Evolutionary conservation across 345 rosid genomes (phyloP), one percentile per base, ranked within the genome.

Genomic region (Eucalyptus sp.): DNA sequence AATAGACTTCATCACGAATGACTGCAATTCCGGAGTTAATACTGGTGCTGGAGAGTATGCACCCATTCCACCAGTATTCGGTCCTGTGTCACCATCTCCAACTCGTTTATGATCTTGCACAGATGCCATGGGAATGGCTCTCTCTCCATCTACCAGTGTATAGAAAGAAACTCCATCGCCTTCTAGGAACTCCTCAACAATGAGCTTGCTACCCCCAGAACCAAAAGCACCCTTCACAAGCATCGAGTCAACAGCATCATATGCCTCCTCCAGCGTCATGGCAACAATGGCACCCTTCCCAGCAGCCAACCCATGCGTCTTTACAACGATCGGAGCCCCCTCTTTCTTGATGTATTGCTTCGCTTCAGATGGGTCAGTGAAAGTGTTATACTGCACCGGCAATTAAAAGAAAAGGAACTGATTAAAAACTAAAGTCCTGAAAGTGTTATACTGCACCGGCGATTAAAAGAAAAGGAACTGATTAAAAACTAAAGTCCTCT

Each of bases 91-190:
- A 89, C 99, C 99, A 93, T 96, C 98, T 68, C 99, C 99, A 86
- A 97, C 99, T 50, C 98, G 93, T 92, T 96, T 96, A 90, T 97
- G 99, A 90, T 97, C 99, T 88, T 95, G 98, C 51, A 98, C 99
- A 89, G 98, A 97, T 92, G 96, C 99, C 49, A 96, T 91, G 46
- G 99, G 95, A 87, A 97, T 93, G 56, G 98, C 98, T 91, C 95
- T 95, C 91, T 96, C 98, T 81, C 99, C 99, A 90, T 97, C 99
- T 87, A 96, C 99, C 56, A 97, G 91, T 43, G 98, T 97, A 43
- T 95, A 96, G 92, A 97, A 96, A 13, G 99, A 96, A 52, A 96
- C 98, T 94, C 96, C 99, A 90, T 97, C 99, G 89, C 98, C 99
- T 87, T 96, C 98, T 51, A 96, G 93, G 88, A 90, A 97, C 89